Percentiles rank a stretch among this genome's conserved stretches.
These are phyloP conservation scores for Exophiala bonariae DNA, from an alignment of 2,329 filamentous ascomycete species.

Conservation along the genomic window DNA sequence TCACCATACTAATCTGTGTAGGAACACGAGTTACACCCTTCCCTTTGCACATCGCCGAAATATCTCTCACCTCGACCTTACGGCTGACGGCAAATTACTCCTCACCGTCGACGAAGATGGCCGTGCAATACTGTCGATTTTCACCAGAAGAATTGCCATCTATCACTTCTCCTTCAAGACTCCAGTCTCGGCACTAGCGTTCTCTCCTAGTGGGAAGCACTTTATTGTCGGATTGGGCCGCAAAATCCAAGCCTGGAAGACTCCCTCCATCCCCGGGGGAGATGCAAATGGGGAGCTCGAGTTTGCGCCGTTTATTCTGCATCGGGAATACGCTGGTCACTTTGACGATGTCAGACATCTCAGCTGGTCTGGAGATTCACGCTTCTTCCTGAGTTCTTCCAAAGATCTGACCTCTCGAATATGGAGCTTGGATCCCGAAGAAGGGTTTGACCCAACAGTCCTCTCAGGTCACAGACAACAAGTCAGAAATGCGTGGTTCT, in stretches of 20 bases:
- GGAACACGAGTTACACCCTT: conserved; percentile 51
- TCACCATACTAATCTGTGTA: conserved; percentile 2
- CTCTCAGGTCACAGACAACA: conserved; percentile 87
- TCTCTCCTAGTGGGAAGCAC: conserved; percentile 85
- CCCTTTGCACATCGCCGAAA: conserved; percentile 86
- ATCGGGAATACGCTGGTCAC: conserved; percentile 83
- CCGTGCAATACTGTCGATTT: conserved; percentile 87
- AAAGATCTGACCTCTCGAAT: conserved; percentile 91
- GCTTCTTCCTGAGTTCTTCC: conserved; percentile 89
- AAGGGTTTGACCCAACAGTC: conserved; percentile 85
- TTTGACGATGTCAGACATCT: conserved; percentile 84
- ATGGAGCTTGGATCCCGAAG: conserved; percentile 88
- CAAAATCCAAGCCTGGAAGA: conserved; percentile 93
- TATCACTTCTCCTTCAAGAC: conserved; percentile 95
- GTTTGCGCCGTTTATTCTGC: conserved; percentile 89
- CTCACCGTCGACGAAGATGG: conserved; percentile 94
- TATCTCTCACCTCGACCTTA: conserved; percentile 82
- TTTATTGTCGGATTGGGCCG: conserved; percentile 88
- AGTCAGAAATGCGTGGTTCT: conserved; percentile 96
- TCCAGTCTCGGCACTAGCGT: conserved; percentile 79
- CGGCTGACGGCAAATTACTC: conserved; percentile 86
- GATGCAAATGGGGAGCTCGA: conserved; percentile 80
- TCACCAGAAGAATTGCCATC: conserved; percentile 78
- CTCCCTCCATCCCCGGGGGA: conserved; percentile 82
- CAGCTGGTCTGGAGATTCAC: conserved; percentile 93